Evolutionary conservation across 441 rosid genomes (phyloP).

Genomic region (Gossypium aridum): DNA sequence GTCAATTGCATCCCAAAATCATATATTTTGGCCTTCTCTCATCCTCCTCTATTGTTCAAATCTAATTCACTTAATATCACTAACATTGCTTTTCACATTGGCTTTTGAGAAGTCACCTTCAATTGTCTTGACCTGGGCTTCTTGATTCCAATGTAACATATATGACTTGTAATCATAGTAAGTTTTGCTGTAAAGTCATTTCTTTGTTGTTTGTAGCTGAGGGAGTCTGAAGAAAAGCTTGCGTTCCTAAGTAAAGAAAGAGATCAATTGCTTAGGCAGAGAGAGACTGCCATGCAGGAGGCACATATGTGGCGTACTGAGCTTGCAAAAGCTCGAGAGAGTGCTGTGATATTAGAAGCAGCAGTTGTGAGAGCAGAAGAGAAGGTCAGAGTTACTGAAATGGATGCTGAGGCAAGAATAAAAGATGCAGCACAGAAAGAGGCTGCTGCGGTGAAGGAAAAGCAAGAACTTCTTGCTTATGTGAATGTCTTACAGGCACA

Average conservation of each 20-base stretch:
- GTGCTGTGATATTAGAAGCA: slow-evolving; percentile 77
- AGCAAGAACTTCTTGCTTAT: slow-evolving; percentile 85
- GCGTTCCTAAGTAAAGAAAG: slow-evolving; percentile 53
- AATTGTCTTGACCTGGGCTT: not conserved
- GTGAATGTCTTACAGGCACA: slow-evolving; percentile 71
- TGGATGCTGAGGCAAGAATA: slow-evolving; percentile 66
- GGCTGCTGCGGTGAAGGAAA: slow-evolving; percentile 62
- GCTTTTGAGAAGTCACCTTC: not conserved
- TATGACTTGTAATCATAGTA: not conserved
- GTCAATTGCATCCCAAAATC: not conserved
- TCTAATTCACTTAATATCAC: not conserved
- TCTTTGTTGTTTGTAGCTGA: slow-evolving; percentile 40
- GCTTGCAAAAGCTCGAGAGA: slow-evolving; percentile 94
- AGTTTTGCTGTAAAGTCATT: slow-evolving; percentile 12
- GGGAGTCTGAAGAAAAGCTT: slow-evolving; percentile 64
- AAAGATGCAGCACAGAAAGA: slow-evolving; percentile 75
- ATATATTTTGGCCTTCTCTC: not conserved
- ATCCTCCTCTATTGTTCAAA: not conserved
- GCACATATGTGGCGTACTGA: slow-evolving; percentile 92
- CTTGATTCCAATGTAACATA: not conserved
- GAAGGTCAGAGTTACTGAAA: slow-evolving; percentile 76
- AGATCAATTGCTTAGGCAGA: slow-evolving; percentile 67
- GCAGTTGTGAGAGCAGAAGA: slow-evolving; percentile 89
- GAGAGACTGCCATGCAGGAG: slow-evolving; percentile 82
- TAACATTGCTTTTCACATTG: not conserved